phyloP scores from a whole-genome alignment of 352 stramenopile species.

The Pythium graminicola region DNA sequence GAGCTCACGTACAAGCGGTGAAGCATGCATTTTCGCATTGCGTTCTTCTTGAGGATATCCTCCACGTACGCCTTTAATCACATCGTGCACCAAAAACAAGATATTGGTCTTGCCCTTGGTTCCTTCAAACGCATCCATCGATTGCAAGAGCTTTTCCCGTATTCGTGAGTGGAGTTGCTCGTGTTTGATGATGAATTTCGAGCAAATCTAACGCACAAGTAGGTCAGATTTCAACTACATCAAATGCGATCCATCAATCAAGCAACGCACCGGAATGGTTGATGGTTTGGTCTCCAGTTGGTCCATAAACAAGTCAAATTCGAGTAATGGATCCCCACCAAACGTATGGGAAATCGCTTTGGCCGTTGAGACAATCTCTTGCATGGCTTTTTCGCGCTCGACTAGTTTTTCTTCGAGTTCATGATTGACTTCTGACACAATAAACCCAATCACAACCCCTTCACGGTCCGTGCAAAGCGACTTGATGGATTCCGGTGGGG shows the following conservation, averaged over 20 bases:
- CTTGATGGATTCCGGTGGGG: constrained; percentile 73
- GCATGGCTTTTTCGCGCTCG: constrained; percentile 70
- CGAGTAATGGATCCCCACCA: constrained; percentile 68
- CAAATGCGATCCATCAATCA: neutral
- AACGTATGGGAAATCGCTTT: constrained; percentile 76
- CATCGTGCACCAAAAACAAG: constrained; percentile 79
- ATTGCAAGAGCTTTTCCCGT: constrained; percentile 54
- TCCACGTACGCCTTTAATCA: constrained; percentile 68
- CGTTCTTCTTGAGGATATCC: constrained; percentile 62
- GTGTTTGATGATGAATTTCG: constrained; percentile 79
- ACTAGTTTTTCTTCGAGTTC: constrained; percentile 77
- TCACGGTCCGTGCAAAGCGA: constrained; percentile 80
- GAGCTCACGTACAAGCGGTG: constrained; percentile 53
- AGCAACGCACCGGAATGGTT: constrained; percentile 62
- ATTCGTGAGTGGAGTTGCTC: constrained; percentile 65
- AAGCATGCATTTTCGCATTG: constrained; percentile 72
- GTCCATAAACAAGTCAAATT: constrained; percentile 81
- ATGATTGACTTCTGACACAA: constrained; percentile 81
- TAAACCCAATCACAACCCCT: constrained; percentile 81
- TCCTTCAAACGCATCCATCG: constrained; percentile 55
- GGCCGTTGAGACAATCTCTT: constrained; percentile 64
- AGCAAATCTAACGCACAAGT: constrained; percentile 46
- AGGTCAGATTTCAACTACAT: too few species aligned
- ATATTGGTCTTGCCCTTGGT: constrained; percentile 70
- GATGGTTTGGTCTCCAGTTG: constrained; percentile 81